phyloP scores from a whole-genome alignment of 2,329 filamentous ascomycete species.

The Ophiognomonia clavigignenti-juglandacearum region DNA sequence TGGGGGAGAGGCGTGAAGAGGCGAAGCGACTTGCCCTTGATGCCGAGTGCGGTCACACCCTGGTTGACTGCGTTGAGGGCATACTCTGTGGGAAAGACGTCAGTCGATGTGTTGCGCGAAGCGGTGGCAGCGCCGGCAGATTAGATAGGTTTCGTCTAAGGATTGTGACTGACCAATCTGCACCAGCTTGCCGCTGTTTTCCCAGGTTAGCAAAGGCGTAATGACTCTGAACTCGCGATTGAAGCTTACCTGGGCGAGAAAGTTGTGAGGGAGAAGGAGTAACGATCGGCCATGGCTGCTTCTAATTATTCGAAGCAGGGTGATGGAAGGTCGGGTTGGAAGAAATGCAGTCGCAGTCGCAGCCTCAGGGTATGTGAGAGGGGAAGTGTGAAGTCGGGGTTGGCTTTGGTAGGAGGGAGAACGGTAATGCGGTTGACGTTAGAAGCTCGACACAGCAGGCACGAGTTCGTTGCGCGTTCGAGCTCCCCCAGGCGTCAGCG shows the following conservation, averaged over 20 bases:
- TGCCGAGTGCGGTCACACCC: constrained; percentile 95
- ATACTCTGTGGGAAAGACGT: constrained; percentile 65
- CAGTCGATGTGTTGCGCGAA: constrained; percentile 14
- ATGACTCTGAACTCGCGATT: constrained; percentile 10
- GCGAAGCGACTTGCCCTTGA: constrained; percentile 68
- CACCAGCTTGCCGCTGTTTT: constrained; percentile 86
- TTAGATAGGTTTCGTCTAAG: constrained; percentile 33
- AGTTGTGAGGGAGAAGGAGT: constrained; percentile 98
- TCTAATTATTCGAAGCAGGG: constrained; percentile 7
- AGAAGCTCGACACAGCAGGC: constrained; percentile 1
- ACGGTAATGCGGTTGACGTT: constrained; percentile 3
- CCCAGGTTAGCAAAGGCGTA: constrained; percentile 21
- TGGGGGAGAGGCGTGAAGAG: neutral
- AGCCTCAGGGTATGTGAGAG: too few species aligned
- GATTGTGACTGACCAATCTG: constrained; percentile 70
- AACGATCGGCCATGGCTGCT: constrained; percentile 83
- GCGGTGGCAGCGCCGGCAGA: constrained; percentile 2
- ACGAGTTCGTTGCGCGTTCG: constrained; percentile 5
- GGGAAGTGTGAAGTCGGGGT: too few species aligned
- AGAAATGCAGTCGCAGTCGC: neutral
- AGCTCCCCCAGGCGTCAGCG: neutral
- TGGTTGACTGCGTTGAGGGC: constrained; percentile 98
- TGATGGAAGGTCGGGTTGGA: neutral
- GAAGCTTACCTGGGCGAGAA: constrained; percentile 92
- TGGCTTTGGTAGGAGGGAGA: neutral